Conservation (phyloP, 1,284 basidiomycete genomes). For the Cerrena zonata region DNA sequence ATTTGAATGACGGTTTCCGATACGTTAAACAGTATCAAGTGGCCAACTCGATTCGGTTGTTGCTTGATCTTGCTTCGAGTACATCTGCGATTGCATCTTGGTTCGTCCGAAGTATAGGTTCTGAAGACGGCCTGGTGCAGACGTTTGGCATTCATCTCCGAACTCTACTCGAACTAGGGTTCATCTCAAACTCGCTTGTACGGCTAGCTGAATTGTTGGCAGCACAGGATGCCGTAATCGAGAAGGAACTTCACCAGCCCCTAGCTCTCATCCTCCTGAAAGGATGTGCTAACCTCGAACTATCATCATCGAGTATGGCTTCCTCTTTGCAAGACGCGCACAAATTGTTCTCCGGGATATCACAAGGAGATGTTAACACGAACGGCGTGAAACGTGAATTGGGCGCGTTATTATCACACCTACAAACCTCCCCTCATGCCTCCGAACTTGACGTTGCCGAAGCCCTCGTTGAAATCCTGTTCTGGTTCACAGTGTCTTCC, state of each 20-base stretch:
- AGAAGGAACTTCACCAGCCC: slow-evolving; percentile 38
- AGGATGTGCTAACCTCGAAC: slow-evolving; percentile 18
- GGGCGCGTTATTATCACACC: slow-evolving; percentile 28
- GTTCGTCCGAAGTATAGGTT: slow-evolving; percentile 26
- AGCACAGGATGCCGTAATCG: slow-evolving; percentile 27
- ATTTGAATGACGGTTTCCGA: slow-evolving; percentile 24
- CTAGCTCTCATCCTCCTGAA: slow-evolving; percentile 41
- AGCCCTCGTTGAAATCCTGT: slow-evolving; percentile 38
- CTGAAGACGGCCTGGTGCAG: slow-evolving; percentile 17
- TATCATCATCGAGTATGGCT: slow-evolving; percentile 18
- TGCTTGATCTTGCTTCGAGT: slow-evolving; percentile 34
- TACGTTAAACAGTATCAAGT: slow-evolving; percentile 34
- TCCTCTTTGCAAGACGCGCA: slow-evolving; percentile 23
- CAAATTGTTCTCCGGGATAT: slow-evolving; percentile 26
- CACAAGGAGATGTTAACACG: slow-evolving; percentile 26
- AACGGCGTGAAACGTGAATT: slow-evolving; percentile 31
- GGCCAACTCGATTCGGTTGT: slow-evolving; percentile 36
- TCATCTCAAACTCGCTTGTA: slow-evolving; percentile 21
- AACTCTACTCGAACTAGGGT: slow-evolving; percentile 18
- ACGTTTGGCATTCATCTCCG: slow-evolving; percentile 16
- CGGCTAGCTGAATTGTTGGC: slow-evolving; percentile 24
- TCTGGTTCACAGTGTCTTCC: slow-evolving; percentile 38
- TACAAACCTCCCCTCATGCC: slow-evolving; percentile 21
- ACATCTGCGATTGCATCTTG: slow-evolving; percentile 26
- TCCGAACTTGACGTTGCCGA: slow-evolving; percentile 25